Evolutionary conservation across 192 early-diverging fungal species (phyloP), one percentile per base, ranked within the genome.

Genomic region (Coemansia sp.): DNA sequence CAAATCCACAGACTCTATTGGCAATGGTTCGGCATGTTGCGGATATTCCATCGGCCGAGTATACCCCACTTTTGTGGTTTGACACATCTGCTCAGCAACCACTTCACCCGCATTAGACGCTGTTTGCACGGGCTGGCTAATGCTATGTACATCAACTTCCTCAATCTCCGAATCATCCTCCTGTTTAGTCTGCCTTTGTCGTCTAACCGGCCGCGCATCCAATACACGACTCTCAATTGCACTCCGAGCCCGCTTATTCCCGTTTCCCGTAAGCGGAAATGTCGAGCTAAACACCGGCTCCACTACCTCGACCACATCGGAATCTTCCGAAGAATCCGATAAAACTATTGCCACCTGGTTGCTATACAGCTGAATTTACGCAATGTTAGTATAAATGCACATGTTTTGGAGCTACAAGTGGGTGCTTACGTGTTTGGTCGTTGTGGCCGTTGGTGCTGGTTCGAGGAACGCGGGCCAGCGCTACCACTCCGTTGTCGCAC

Each of bases 261-360:
- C n/a, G 3, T 25, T 56, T 1, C 54, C 39, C 9, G 52, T 3
- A 14, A 39, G 55, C 0, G 64, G 54, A 45, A 48, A 57, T 14
- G 64, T 50, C 21, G 55, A 50, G 64, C 64, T 65, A n/a, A 57
- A 57, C 39, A 37, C 55, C 12, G 26, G 54, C 55, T 52, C 43
- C 6, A 58, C 45, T 4, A 50, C 45, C 27, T 65, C 64, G 14
- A 65, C 56, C 22, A 35, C 37, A 12, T 27, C 26, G 4, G 57
- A 59, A 4, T 58, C 55, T 9, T 65, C 64, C 1, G 53, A 57
- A 12, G 63, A 65, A 26, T 65, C 64, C 2, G 47, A 49, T 17
- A 65, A 17, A 6, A 65, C 55, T 9, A 65, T 62, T 1, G 49
- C 29, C 38, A 27, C 47, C 26, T 35, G 43, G 11, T 22, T 50